These are phyloP conservation scores for Phytophthora foliorum DNA, from an alignment of 352 stramenopile species.

Conservation along the genomic window DNA sequence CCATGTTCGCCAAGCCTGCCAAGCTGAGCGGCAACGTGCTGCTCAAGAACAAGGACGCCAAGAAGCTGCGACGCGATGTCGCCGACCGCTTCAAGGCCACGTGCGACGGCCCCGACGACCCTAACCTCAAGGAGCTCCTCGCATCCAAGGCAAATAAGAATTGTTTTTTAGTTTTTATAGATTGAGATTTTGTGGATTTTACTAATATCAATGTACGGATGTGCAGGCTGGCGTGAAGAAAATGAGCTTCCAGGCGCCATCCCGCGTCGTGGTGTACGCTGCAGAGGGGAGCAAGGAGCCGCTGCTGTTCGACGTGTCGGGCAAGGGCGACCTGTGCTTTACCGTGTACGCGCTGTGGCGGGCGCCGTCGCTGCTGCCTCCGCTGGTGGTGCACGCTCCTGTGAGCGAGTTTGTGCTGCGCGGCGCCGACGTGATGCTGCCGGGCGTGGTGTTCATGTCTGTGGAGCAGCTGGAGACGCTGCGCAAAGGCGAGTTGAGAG, in stretches of 20 bases:
- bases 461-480: conserved; percentile 62
- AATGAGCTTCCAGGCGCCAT: conserved; percentile 82
- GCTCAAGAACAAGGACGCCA: conserved; percentile 89
- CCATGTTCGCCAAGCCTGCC: conserved; percentile 84
- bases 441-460: conserved; percentile 75
- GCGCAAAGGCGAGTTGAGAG: conserved; percentile 71
- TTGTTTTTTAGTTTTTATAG: no score
- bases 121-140: conserved; percentile 49
- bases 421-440: conserved; percentile 87
- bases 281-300: conserved; percentile 68
- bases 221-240: conserved; percentile 64
- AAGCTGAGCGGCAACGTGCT: conserved; percentile 84
- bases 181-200: not conserved
- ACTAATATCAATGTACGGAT: not conserved
- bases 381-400: conserved; percentile 74
- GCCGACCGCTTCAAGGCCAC: conserved; percentile 39
- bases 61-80: conserved; percentile 84
- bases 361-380: conserved; percentile 54
- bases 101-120: conserved; percentile 46
- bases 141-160: conserved; percentile 48
- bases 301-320: conserved; percentile 76
- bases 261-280: conserved; percentile 76
- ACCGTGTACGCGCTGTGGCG: conserved; percentile 82
- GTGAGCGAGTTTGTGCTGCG: conserved; percentile 86
- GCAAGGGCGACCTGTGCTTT: conserved; percentile 74